Conservation (phyloP, 1,284 basidiomycete species). For the Farysia itapuensis region DNA sequence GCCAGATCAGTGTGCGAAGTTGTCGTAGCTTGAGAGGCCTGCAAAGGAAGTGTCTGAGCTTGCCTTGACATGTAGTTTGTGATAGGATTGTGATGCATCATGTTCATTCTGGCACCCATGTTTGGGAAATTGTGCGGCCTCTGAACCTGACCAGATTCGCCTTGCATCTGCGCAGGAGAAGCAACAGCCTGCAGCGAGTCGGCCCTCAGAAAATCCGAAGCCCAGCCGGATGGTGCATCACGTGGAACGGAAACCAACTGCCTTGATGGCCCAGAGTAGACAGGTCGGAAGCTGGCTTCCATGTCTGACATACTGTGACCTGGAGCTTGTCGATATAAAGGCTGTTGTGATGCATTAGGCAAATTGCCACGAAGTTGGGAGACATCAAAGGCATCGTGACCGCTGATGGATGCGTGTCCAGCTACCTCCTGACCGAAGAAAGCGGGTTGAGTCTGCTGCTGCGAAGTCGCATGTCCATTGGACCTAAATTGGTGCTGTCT, state of each 20-base stretch:
- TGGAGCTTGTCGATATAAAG: conserved; percentile 7
- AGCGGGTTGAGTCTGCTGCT: conserved; percentile 15
- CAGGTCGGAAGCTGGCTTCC: conserved; percentile 36
- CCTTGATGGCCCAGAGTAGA: conserved; percentile 3
- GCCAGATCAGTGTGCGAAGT: conserved; percentile 19
- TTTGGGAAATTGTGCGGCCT: too few relatives aligned
- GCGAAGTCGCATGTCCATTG: conserved; percentile 1
- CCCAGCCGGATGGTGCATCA: conserved; percentile 33
- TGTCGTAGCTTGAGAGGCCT: neutral
- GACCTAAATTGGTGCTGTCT: conserved; percentile 18
- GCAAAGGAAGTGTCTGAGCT: neutral
- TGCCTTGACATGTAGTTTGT: conserved; percentile 14
- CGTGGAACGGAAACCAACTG: conserved; percentile 4
- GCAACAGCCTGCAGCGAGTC: neutral
- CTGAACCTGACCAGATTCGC: neutral
- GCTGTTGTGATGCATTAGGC: conserved; percentile 18
- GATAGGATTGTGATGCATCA: conserved; percentile 8
- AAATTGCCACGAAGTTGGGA: conserved; percentile 40
- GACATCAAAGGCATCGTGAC: conserved; percentile 40
- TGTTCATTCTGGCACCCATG: conserved; percentile 18
- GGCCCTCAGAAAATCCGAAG: conserved; percentile 33
- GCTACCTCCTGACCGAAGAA: too few relatives aligned
- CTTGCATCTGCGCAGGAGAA: neutral
- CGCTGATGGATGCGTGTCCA: conserved; percentile 3
- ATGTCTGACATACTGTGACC: conserved; percentile 13